A percentile compares a stretch with the other conserved stretches of the same genome.
These are phyloP conservation scores for Fraxinus sp. DNA, from an alignment of 305 asterid genomes.

Conservation along the genomic window DNA sequence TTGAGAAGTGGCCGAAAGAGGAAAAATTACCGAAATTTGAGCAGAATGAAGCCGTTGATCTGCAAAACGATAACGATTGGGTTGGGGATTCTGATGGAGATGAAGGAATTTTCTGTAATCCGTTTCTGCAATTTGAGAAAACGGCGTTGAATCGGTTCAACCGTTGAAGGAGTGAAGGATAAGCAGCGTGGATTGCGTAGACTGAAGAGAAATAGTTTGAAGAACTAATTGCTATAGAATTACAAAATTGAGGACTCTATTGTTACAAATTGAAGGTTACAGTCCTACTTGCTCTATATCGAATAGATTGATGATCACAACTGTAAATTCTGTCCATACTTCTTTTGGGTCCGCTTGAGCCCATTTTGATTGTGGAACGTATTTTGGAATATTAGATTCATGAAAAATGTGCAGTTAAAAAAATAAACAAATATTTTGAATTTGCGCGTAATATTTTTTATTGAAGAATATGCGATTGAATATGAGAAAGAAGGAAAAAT, in stretches of 20 bases:
- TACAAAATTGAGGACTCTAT: background rate
- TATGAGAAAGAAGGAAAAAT: too few relatives aligned
- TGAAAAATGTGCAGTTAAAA: too few relatives aligned
- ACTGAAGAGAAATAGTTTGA: background rate
- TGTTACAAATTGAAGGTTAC: background rate
- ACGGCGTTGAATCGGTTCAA: constrained; percentile 21
- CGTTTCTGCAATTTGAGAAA: constrained; percentile 24
- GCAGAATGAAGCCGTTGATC: constrained; percentile 23
- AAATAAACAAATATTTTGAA: too few relatives aligned
- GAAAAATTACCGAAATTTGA: constrained; percentile 2
- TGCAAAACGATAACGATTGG: constrained; percentile 13
- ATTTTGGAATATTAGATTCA: too few relatives aligned
- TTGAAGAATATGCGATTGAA: too few relatives aligned
- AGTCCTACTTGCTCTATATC: background rate
- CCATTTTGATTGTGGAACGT: too few relatives aligned
- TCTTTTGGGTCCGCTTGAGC: background rate
- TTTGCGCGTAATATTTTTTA: too few relatives aligned
- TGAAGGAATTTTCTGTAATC: background rate
- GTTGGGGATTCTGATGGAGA: constrained; percentile 6
- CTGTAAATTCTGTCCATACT: background rate
- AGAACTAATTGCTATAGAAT: background rate
- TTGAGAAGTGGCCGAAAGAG: constrained; percentile 22
- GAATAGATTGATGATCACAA: background rate
- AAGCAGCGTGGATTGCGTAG: background rate
- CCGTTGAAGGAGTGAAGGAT: constrained; percentile 16